These are phyloP conservation scores for Ogataea angusta DNA, from an alignment of 805 yeast species.

Conservation along the genomic window DNA sequence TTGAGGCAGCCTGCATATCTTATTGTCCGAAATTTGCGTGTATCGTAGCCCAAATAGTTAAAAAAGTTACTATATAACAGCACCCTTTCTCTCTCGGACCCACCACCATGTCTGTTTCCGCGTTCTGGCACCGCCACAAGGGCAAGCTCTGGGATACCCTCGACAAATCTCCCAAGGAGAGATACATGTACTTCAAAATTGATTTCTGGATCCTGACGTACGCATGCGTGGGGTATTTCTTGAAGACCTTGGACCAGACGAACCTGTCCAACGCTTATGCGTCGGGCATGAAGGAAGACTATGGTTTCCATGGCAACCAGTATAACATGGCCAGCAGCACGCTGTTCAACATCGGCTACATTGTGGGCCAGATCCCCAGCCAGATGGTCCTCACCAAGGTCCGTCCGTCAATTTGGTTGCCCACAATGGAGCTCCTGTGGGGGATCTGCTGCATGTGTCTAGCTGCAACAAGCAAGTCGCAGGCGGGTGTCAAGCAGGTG, in stretches of 20 bases:
- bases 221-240: constrained; percentile 25
- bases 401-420: constrained; percentile 49
- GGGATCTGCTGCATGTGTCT: constrained; percentile 52
- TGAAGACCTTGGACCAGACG: constrained; percentile 53
- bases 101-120: not conserved
- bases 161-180: constrained; percentile 41
- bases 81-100: not conserved
- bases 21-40: not conserved
- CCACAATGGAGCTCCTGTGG: constrained; percentile 57
- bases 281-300: constrained; percentile 57
- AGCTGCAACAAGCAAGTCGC: constrained; percentile 38
- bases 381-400: constrained; percentile 39
- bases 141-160: constrained; percentile 20
- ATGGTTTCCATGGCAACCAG: constrained; percentile 15
- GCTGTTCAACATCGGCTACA: constrained; percentile 41
- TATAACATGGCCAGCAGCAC: constrained; percentile 14
- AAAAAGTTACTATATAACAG: not conserved
- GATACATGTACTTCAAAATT: constrained; percentile 35
- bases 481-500: constrained; percentile 34
- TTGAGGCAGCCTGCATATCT: not conserved
- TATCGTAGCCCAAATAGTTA: no score
- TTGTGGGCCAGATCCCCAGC: constrained; percentile 57
- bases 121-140: constrained; percentile 16
- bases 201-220: constrained; percentile 24
- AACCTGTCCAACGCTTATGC: constrained; percentile 58